These are phyloP conservation scores for Exidia glandulosa DNA, from an alignment of 768 basidiomycete genomes.

Conservation along the genomic window DNA sequence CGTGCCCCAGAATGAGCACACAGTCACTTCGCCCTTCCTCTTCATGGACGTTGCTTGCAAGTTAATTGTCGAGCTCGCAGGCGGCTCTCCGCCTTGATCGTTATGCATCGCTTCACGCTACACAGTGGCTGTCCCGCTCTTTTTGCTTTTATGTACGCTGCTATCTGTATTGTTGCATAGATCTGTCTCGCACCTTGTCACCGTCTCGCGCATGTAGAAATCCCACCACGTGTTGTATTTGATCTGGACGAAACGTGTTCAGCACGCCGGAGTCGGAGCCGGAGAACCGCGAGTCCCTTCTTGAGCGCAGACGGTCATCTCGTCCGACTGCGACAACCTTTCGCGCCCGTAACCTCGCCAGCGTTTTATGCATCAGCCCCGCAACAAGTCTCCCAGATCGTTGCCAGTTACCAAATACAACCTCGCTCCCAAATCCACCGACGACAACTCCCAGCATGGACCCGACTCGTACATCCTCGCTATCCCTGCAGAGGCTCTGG, in stretches of 20 bases:
- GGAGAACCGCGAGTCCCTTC: neutral
- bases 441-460: neutral
- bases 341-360: neutral
- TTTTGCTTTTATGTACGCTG: neutral
- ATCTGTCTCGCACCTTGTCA: neutral
- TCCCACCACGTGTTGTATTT: neutral
- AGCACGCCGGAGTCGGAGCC: neutral
- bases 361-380: neutral
- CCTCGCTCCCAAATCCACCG: neutral
- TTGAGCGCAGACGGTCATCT: neutral
- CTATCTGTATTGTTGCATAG: neutral
- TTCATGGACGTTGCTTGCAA: constrained; percentile 95
- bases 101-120: no score
- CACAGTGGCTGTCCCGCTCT: neutral
- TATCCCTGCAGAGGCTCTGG: constrained; percentile 62
- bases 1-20: constrained; percentile 32
- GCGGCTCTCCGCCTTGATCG: constrained; percentile 29
- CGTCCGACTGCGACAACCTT: neutral
- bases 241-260: neutral
- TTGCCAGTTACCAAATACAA: neutral
- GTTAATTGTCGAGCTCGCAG: constrained; percentile 88
- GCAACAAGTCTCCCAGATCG: neutral
- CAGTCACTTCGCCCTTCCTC: constrained; percentile 76
- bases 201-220: neutral
- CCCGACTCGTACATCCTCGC: constrained; percentile 27